Base-by-base conservation (phyloP, 2,329 filamentous ascomycete genomes). In the Aspergillus unguis region DNA sequence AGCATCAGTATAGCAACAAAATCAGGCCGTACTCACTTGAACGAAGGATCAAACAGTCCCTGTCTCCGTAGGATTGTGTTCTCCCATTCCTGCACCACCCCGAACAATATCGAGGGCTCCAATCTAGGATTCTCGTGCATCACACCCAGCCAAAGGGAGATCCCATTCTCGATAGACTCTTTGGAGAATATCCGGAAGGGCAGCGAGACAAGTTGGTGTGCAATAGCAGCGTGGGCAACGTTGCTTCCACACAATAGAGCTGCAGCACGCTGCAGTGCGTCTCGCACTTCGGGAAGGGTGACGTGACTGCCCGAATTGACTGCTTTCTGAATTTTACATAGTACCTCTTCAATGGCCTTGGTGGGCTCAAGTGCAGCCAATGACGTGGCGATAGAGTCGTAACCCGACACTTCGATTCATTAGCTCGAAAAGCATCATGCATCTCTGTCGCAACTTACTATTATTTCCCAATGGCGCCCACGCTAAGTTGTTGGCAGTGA, bases 141-240 rank as follows among this genome's bases (percentile, higher is more conserved):
- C 10, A 97, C 89, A 27, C 94, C 94, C 55, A 96, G 84, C 94
- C 94, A 99, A 5, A 99, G 77, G 3, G 94, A 96, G 33, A 96
- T 88, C 5, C 94, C 95, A 46, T 97, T 83, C 67, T 96, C 95
- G 68, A 99, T 94, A 2, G 92, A 94, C 65, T 95, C 88, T 69
- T 95, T 96, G 4, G 88, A 95, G 69, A 99, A 97, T 43, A 96
- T 83, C 37, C 84, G 83, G 71, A 99, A 99, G 0, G 94, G 95
- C 55, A 99, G 94, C 60, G 84, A 86, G 57, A 99, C 92, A 11
- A 99, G 80, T 65, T 95, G 87, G 65, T 92, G 88, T 9, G 90
- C 85, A 51, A 96, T 86, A 1, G 87, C 83, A 52, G 86, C 86
- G 65, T 92, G 87, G 56, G 91, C 86, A 41, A 82, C 83, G 55